Evolutionary conservation across 352 stramenopile species (phyloP), one percentile per base, ranked within the genome.

Genomic region (Globisporangium megalacanthum): DNA sequence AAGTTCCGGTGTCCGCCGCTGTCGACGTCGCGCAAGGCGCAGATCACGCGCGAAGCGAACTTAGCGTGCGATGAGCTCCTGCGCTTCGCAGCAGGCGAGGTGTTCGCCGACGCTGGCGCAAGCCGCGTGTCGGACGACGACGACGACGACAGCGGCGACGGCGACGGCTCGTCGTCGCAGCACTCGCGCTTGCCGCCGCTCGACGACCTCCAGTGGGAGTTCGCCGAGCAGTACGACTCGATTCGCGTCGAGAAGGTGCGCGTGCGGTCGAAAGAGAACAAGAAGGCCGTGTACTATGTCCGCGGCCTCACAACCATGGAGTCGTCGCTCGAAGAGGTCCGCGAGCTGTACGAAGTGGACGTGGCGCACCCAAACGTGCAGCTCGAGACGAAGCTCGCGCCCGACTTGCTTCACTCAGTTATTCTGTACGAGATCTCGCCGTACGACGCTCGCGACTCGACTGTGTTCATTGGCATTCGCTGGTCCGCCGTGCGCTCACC

Each of bases 231-330:
- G 37, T 61, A 89, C 36, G 66, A 89, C 39, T 84, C 72, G 47
- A 66, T 92, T 7, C 79, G 80, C 50, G 71, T 92, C 48, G 79
- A 92, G 62, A 89, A 89, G 55, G 77, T 88, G 66, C 86, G 86
- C 52, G 73, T 92, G 41, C 78, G 77, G 17, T 70, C 73, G 10
- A n/a, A n/a, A n/a, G 73, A 80, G 17, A 39, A 57, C 49, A 84
- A 84, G 52, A 87, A 81, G 35, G 73, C 75, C 5, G 75, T 87
- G 7, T 83, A 77, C 56, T 92, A 92, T 57, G 86, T 86, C 59
- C 76, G 82, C 35, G 82, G 82, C 15, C 69, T 88, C 57, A 89
- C 82, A 7, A 65, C 83, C 42, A 66, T 90, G 20, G 79, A 92
- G 55, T 77, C 74, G 19, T 69, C 65, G 9, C 42, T 92, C 2